Conservation (phyloP, 2,329 filamentous ascomycete genomes). For the Talaromyces sp. region DNA sequence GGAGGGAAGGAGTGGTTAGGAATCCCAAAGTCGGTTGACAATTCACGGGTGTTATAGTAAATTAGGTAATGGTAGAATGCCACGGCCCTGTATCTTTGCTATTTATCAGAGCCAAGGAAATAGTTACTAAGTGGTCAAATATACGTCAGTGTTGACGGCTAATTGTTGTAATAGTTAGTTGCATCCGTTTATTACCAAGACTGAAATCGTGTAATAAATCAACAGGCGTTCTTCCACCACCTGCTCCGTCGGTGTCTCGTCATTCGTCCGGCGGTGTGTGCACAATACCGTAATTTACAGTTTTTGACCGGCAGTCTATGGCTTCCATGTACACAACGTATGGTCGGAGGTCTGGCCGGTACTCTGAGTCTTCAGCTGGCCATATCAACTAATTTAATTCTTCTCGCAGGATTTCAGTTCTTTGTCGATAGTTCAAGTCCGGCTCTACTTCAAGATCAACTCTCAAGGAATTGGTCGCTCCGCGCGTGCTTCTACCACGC, state of each 20-base stretch:
- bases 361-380: neutral
- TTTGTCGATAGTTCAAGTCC: neutral
- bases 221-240: constrained; percentile 18
- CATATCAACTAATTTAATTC: neutral
- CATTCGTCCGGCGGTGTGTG: constrained; percentile 14
- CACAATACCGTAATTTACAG: constrained; percentile 2
- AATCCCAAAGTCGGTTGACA: neutral
- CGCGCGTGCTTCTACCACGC: neutral
- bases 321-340: neutral
- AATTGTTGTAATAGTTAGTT: too few relatives aligned
- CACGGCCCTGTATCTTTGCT: neutral
- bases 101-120: neutral
- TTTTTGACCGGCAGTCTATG: neutral
- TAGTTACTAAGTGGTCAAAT: neutral
- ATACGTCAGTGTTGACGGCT: neutral
- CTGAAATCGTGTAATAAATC: constrained; percentile 7
- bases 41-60: neutral
- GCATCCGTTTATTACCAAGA: neutral
- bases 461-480: neutral
- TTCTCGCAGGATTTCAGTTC: neutral
- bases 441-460: neutral
- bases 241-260: constrained; percentile 17
- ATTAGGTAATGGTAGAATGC: neutral
- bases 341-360: neutral
- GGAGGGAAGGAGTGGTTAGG: neutral